Percentiles rank a stretch among this genome's conserved stretches.
Evolutionary conservation across 108 stramenopile species (phyloP).

Genomic region (Cylindrotheca fusiformis): DNA sequence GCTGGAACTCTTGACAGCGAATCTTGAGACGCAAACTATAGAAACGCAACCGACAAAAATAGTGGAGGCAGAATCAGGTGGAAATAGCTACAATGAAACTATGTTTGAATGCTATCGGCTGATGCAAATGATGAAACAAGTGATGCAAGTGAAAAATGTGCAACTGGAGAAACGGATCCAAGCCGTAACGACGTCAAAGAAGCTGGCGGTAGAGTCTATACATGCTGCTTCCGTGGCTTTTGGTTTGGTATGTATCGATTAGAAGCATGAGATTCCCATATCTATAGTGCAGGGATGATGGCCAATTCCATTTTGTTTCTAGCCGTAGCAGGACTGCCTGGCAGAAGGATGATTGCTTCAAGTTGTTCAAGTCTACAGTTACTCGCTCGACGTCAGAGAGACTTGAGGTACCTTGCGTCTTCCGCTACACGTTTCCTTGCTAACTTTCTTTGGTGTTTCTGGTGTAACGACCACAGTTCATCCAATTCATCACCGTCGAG

Average conservation of each 20-base stretch:
- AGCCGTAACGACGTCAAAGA: constrained; percentile 3
- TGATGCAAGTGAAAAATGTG: constrained; percentile 4
- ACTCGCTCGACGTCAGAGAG: too few relatives aligned
- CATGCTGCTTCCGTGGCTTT: background rate
- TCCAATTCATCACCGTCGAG: constrained; percentile 35
- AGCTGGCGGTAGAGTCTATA: background rate
- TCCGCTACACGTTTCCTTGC: constrained; percentile 31
- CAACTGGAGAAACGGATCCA: constrained; percentile 12
- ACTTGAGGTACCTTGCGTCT: too few relatives aligned
- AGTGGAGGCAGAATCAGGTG: background rate
- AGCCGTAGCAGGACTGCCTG: too few relatives aligned
- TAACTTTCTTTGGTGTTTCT: constrained; percentile 14
- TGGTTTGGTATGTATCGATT: background rate
- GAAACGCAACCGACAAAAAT: background rate
- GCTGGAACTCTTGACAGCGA: constrained; percentile 13
- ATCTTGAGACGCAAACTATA: background rate
- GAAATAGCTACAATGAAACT: background rate
- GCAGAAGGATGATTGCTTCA: too few relatives aligned
- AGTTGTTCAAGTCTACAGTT: too few relatives aligned
- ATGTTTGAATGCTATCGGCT: constrained; percentile 7
- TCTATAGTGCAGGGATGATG: background rate
- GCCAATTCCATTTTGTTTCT: too few relatives aligned
- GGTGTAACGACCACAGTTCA: constrained; percentile 32
- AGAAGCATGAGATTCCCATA: background rate
- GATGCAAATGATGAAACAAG: constrained; percentile 4